phyloP scores from a whole-genome alignment of 1,139 yeast genomes.

The Scheffersomyces insectosa region DNA sequence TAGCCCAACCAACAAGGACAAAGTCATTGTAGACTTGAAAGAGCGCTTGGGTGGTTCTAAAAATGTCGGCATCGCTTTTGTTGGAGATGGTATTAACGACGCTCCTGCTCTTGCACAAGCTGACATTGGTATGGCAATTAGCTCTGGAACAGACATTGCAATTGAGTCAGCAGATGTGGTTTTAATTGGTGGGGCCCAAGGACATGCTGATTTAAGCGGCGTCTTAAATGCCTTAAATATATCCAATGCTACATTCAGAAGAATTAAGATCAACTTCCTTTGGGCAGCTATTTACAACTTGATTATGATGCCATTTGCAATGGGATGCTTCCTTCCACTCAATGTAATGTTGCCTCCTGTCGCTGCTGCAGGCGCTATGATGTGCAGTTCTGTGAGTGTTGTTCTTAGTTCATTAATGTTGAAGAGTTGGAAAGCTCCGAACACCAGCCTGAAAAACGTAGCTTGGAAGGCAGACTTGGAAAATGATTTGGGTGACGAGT shows the following conservation, averaged over 20 bases:
- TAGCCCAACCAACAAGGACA: conserved; percentile 75
- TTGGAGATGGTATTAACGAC: conserved; percentile 97
- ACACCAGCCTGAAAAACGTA: conserved; percentile 4
- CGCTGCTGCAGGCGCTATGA: conserved; percentile 93
- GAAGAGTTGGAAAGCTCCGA: conserved; percentile 59
- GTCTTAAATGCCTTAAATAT: conserved; percentile 74
- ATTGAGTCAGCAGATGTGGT: conserved; percentile 95
- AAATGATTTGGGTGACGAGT: conserved; percentile 19
- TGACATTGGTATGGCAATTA: conserved; percentile 86
- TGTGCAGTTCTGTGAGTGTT: conserved; percentile 86
- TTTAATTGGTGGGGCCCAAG: conserved; percentile 37
- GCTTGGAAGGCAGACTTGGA: conserved; percentile 23
- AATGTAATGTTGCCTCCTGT: conserved; percentile 82
- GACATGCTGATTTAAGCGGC: conserved; percentile 54
- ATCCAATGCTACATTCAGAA: conserved; percentile 64
- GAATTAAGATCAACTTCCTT: conserved; percentile 78
- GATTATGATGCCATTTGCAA: conserved; percentile 91
- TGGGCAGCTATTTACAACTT: conserved; percentile 88
- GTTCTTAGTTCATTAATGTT: conserved; percentile 76
- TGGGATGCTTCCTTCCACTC: conserved; percentile 85
- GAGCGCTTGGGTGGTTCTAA: conserved; percentile 31
- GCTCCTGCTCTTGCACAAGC: conserved; percentile 93
- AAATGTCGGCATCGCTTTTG: conserved; percentile 65
- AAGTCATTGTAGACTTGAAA: conserved; percentile 62
- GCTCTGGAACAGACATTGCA: conserved; percentile 94